Percentiles rank a stretch among this genome's conserved stretches.
Evolutionary conservation across 805 yeast species (phyloP).

Genomic region (Monosporozyma servazzii): DNA sequence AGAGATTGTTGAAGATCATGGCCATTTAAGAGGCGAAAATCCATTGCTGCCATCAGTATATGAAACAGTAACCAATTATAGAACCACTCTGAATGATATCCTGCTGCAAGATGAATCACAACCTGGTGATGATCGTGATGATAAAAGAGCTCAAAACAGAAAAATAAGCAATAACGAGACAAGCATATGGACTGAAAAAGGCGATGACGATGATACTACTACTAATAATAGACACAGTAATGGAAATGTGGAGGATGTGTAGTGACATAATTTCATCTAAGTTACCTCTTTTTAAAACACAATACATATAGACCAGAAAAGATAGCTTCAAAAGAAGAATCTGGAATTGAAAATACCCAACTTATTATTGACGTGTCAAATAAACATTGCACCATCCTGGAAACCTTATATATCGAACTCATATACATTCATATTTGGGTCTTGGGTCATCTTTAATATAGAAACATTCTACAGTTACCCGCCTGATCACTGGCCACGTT

Average conservation of each 20-base stretch:
- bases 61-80: conserved; percentile 15
- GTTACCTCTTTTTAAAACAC: too few relatives aligned
- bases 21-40: conserved; percentile 49
- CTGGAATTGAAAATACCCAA: too few relatives aligned
- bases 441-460: not conserved
- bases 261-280: too few relatives aligned
- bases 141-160: not conserved
- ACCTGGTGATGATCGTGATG: not conserved
- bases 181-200: conserved; percentile 3
- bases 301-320: too few relatives aligned
- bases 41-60: not conserved
- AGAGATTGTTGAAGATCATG: conserved; percentile 52
- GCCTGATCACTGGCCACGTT: not conserved
- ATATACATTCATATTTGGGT: not conserved
- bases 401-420: not conserved
- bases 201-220: not conserved
- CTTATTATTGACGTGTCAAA: too few relatives aligned
- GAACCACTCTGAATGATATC: conserved; percentile 13
- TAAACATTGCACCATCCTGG: not conserved
- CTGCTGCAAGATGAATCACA: not conserved
- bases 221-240: not conserved
- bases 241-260: not conserved
- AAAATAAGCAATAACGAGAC: not conserved
- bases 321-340: too few relatives aligned
- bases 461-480: not conserved